Conservation (phyloP, 225 moss, liverwort and hornwort species). For the Physcomitrellopsis africana region DNA sequence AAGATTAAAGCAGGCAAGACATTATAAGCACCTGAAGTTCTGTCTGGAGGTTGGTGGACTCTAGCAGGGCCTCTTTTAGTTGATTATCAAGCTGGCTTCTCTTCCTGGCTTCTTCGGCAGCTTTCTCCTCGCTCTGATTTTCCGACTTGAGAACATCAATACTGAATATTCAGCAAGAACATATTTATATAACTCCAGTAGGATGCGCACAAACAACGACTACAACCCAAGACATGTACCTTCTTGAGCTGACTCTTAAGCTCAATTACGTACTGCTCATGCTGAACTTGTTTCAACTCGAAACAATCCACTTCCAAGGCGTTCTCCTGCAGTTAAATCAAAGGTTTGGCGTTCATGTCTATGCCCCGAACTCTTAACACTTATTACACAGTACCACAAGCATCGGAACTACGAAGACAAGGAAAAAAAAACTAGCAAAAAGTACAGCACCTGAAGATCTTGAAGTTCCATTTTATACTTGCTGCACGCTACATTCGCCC, state of each 20-base stretch:
- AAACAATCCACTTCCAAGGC: conserved; percentile 42
- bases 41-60: conserved; percentile 38
- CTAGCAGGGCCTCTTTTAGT: conserved; percentile 53
- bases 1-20: too few relatives aligned
- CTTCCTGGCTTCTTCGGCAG: conserved; percentile 36
- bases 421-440: too few relatives aligned
- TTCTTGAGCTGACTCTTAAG: conserved; percentile 37
- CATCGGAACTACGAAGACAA: background rate
- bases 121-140: conserved; percentile 58
- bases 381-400: background rate
- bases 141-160: conserved; percentile 19
- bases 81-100: conserved; percentile 44
- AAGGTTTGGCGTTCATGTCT: conserved; percentile 2
- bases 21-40: too few relatives aligned
- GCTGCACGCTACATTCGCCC: conserved; percentile 42
- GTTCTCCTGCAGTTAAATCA: conserved; percentile 33
- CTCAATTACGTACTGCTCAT: conserved; percentile 41
- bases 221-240: conserved; percentile 28
- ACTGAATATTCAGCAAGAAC: background rate
- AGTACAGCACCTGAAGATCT: too few relatives aligned
- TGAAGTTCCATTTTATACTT: conserved; percentile 47
- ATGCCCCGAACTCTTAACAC: background rate
- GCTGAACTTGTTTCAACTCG: conserved; percentile 45
- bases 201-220: background rate
- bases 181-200: conserved; percentile 1